A percentile compares a stretch with the other conserved stretches of the same genome.
These are phyloP conservation scores for Chenopodium suecicum DNA, from an alignment of 148 eudicot species.

Conservation along the genomic window DNA sequence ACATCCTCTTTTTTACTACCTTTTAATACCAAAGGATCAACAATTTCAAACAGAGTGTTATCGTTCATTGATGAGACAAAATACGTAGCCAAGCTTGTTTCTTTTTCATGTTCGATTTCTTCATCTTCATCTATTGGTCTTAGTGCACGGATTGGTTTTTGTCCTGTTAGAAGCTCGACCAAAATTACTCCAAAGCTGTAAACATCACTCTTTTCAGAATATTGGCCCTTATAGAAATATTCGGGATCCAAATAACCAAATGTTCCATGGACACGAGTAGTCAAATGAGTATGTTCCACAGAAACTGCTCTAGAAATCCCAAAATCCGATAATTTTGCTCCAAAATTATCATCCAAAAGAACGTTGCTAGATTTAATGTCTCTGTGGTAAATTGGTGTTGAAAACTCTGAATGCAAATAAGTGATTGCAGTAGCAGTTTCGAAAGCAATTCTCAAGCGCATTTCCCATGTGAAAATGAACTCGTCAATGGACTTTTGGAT, in stretches of 20 bases:
- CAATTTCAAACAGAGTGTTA: not conserved
- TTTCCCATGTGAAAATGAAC: slow-evolving; percentile 31
- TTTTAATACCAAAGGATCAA: not conserved
- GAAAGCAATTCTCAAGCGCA: slow-evolving; percentile 35
- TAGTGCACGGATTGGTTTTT: not conserved
- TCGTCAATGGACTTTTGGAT: not conserved
- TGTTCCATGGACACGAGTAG: slow-evolving; percentile 48
- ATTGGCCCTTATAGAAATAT: slow-evolving; percentile 32
- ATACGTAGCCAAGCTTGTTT: not conserved
- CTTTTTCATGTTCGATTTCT: not conserved
- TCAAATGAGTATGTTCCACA: slow-evolving; percentile 37
- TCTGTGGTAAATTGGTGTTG: slow-evolving; percentile 45
- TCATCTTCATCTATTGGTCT: not conserved
- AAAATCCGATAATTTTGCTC: slow-evolving; percentile 42
- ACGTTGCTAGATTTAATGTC: slow-evolving; percentile 42
- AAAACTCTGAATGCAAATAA: slow-evolving; percentile 35
- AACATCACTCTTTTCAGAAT: slow-evolving; percentile 27
- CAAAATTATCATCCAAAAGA: slow-evolving; percentile 37
- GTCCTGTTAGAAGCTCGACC: not conserved
- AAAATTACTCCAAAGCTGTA: not conserved
- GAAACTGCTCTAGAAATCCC: slow-evolving; percentile 39
- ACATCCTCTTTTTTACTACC: not conserved
- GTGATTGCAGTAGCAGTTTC: slow-evolving; percentile 43
- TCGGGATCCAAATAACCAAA: slow-evolving; percentile 45
- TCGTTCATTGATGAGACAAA: not conserved